Evolutionary conservation across 768 basidiomycete genomes (phyloP).

Genomic region (Podaxis carcinomalis): DNA sequence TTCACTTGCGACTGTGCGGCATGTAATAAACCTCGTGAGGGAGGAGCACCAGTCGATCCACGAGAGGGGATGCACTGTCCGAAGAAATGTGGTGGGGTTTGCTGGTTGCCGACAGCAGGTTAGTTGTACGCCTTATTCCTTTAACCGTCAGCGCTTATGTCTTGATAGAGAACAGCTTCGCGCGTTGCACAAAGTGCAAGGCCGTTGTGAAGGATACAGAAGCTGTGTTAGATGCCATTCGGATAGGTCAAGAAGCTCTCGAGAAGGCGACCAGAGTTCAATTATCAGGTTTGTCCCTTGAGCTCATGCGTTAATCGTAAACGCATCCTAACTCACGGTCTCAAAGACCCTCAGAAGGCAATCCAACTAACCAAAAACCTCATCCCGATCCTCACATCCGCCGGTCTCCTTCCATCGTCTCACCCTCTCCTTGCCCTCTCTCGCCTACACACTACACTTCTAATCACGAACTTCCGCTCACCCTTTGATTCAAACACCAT

Average conservation of each 20-base stretch:
- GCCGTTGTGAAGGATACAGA: conserved; percentile 43
- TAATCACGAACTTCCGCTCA: conserved; percentile 46
- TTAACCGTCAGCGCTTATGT: neutral
- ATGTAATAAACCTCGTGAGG: conserved; percentile 31
- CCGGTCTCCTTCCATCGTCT: conserved; percentile 56
- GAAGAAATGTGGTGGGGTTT: conserved; percentile 60
- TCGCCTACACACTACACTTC: conserved; percentile 67
- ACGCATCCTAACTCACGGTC: neutral
- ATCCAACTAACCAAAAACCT: conserved; percentile 59
- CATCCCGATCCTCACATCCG: conserved; percentile 57
- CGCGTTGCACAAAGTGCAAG: conserved; percentile 54
- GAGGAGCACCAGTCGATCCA: conserved; percentile 42
- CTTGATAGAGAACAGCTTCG: conserved; percentile 39
- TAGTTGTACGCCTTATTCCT: conserved; percentile 2
- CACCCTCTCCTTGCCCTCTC: conserved; percentile 76
- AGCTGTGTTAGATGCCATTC: conserved; percentile 56
- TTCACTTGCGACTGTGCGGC: conserved; percentile 71
- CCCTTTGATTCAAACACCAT: conserved; percentile 15
- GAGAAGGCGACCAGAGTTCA: conserved; percentile 68
- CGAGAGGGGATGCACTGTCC: conserved; percentile 70
- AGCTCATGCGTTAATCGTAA: neutral
- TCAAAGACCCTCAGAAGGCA: conserved; percentile 53
- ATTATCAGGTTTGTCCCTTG: conserved; percentile 41
- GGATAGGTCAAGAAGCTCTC: conserved; percentile 70
- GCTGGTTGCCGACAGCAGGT: conserved; percentile 62